phyloP scores from a whole-genome alignment of 768 basidiomycete genomes.

The Serendipita vermifera region DNA sequence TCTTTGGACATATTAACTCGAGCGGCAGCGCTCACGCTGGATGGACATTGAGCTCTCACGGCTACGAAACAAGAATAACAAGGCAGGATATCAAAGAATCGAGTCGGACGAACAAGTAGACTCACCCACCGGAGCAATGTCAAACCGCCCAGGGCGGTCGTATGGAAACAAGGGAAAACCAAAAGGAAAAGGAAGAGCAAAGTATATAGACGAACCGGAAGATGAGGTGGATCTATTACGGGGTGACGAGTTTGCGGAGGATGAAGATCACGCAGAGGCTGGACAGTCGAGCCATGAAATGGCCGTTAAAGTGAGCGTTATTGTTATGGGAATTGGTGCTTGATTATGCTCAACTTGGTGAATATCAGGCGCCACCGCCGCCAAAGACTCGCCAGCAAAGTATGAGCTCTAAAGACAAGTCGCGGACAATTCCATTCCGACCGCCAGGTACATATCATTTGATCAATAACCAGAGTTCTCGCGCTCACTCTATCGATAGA shows the following conservation, averaged over 20 bases:
- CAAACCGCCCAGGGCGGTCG: not conserved
- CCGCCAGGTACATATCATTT: slow-evolving; percentile 40
- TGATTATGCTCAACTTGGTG: no score
- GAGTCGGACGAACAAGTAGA: not conserved
- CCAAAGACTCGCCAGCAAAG: not conserved
- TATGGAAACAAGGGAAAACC: not conserved
- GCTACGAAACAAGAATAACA: not conserved
- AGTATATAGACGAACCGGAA: slow-evolving; percentile 13
- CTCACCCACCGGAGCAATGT: not conserved
- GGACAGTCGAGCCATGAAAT: slow-evolving; percentile 5
- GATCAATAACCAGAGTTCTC: not conserved
- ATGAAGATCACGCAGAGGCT: slow-evolving; percentile 1
- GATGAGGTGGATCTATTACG: slow-evolving; percentile 12
- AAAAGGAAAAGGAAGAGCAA: not conserved
- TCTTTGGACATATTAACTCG: not conserved
- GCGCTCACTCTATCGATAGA: slow-evolving; percentile 29
- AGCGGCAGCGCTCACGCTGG: not conserved
- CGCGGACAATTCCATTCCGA: slow-evolving; percentile 64
- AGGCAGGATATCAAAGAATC: not conserved
- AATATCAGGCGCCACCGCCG: no score
- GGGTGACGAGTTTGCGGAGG: not conserved
- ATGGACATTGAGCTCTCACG: not conserved
- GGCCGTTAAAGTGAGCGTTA: not conserved
- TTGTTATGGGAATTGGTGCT: not conserved
- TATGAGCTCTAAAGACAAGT: slow-evolving; percentile 43